Base-by-base conservation (phyloP, 1,139 yeast genomes). In the Magnusiomyces magnusii region DNA sequence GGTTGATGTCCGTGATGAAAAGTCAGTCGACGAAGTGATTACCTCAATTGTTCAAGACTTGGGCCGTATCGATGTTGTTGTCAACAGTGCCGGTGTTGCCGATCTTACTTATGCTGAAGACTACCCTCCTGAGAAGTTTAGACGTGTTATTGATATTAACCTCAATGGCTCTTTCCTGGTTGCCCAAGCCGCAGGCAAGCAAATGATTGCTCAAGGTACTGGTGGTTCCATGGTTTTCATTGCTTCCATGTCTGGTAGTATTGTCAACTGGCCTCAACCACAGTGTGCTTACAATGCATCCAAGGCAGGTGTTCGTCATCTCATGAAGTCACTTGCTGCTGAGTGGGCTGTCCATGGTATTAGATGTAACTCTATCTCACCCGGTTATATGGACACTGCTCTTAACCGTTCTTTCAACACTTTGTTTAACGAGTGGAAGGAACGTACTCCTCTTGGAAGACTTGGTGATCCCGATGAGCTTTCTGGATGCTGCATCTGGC, bases 71-170 rank as follows among this genome's bases (percentile, higher is more conserved):
- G 83, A 84, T 68, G 74, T 86, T 61, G 79, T 86, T 64, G 81
- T 86, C 66, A 85, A 87, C 76, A 77, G 87, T 56, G 92, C 95
- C 50, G 91, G 95, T 53, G 87, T 87, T 70, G 87, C 90, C 69
- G 92, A 86, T 71, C 82, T 86, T 69, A 85, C 80, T 73, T 86
- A 88, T 55, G 93, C 95, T 55, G 92, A 86, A 71, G 88, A 85
- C 63, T 86, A 87, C 74, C 90, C 93, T 10, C 81, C 91, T 31
- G 76, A 77, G 63, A 87, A 86, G 73, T 90, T 91, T 65, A 87
- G 88, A 67, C 79, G 84, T 39, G 82, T 87, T 57, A 77, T 87
- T 77, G 84, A 84, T 71, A 92, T 87, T 66, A 87, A 87, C 73
- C 82, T 87, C 39, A 81, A 86, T 70, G 95, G 95, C 50, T 85